phyloP scores from a whole-genome alignment of 2,329 filamentous ascomycete species.

The Hymenotorrendiella dingleyae region DNA sequence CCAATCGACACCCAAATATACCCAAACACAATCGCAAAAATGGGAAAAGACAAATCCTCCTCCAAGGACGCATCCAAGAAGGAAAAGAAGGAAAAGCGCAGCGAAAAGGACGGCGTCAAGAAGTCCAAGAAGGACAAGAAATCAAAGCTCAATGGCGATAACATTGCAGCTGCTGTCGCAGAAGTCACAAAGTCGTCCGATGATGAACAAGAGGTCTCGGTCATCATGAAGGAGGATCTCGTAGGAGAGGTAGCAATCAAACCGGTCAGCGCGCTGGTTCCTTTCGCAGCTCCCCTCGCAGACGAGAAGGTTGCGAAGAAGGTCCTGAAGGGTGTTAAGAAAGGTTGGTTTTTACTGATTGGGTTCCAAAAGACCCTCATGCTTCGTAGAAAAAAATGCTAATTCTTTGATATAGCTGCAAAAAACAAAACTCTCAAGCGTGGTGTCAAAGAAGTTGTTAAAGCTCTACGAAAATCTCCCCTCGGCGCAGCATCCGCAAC shows the following conservation, averaged over 20 bases:
- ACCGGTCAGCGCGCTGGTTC: constrained; percentile 60
- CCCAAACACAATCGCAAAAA: constrained; percentile 15
- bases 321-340: constrained; percentile 59
- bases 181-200: constrained; percentile 56
- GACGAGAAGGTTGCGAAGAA: constrained; percentile 70
- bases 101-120: constrained; percentile 39
- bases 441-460: constrained; percentile 98
- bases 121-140: constrained; percentile 36
- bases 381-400: neutral
- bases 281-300: constrained; percentile 76
- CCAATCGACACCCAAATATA: constrained; percentile 2
- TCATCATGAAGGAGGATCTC: constrained; percentile 33
- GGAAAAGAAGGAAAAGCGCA: constrained; percentile 66
- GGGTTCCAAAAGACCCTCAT: neutral
- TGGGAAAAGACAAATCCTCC: constrained; percentile 29
- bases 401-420: constrained; percentile 55
- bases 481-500: constrained; percentile 51
- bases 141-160: constrained; percentile 38
- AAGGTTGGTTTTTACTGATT: constrained; percentile 35
- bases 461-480: constrained; percentile 90
- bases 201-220: constrained; percentile 32
- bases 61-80: constrained; percentile 37
- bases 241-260: constrained; percentile 26
- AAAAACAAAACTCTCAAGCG: constrained; percentile 95
- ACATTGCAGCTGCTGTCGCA: constrained; percentile 56